Conservation (phyloP, 441 rosid genomes). For the Corymbia calophylla region DNA sequence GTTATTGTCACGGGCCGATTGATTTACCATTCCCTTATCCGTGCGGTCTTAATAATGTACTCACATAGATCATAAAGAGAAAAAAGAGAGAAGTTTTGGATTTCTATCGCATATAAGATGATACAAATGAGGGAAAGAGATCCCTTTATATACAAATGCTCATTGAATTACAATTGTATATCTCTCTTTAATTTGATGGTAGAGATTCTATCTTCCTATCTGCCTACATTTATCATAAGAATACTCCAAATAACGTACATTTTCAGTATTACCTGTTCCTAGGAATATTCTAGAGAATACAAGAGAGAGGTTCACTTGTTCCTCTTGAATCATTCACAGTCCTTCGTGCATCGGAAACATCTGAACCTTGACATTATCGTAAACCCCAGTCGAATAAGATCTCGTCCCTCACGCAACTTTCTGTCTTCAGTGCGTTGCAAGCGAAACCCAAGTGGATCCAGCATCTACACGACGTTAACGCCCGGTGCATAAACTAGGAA, state of each 20-base stretch:
- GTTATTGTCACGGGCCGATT: neutral
- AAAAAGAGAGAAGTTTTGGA: neutral
- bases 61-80: neutral
- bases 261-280: rapidly evolving
- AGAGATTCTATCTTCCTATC: no score
- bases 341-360: neutral
- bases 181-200: rapidly evolving
- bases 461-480: neutral
- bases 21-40: rapidly evolving
- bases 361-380: rapidly evolving
- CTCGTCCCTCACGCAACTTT: neutral
- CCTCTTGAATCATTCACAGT: neutral
- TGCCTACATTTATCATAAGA: rapidly evolving
- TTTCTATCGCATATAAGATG: no score
- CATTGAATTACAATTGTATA: neutral
- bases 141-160: neutral
- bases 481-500: neutral
- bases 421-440: neutral
- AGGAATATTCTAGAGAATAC: rapidly evolving
- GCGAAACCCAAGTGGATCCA: neutral
- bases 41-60: neutral
- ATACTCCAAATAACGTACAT: no score
- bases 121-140: neutral
- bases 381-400: neutral
- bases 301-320: rapidly evolving